These are phyloP conservation scores for Atkinsonella texensis DNA, from an alignment of 2,329 filamentous ascomycete species.

Conservation along the genomic window DNA sequence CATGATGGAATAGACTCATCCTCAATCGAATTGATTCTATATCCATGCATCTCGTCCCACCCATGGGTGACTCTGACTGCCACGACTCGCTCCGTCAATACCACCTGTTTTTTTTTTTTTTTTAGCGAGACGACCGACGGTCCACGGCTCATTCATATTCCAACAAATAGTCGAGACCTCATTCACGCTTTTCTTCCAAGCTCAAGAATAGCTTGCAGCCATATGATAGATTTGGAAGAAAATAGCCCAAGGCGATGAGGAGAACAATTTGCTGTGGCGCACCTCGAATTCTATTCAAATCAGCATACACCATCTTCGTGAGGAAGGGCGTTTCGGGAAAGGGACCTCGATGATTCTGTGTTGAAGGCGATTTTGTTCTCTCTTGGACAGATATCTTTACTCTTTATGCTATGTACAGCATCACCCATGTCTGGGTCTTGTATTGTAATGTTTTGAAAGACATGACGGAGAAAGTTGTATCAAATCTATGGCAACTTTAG, in stretches of 20 bases:
- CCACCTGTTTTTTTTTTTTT: not conserved
- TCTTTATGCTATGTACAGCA: not conserved
- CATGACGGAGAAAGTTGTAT: not conserved
- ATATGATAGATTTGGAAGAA: not conserved
- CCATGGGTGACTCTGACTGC: not conserved
- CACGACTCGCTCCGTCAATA: not conserved
- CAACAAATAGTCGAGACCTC: not conserved
- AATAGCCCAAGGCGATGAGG: not conserved
- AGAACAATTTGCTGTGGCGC: conserved; percentile 1
- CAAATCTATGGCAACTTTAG: not conserved
- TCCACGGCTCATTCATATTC: not conserved
- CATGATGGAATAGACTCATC: conserved; percentile 6
- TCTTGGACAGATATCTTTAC: not conserved
- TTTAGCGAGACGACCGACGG: not conserved
- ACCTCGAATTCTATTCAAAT: not conserved
- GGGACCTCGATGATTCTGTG: not conserved
- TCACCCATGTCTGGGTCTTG: conserved; percentile 1
- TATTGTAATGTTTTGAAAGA: not conserved
- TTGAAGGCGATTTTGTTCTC: not conserved
- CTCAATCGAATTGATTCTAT: not conserved
- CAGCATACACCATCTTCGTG: not conserved
- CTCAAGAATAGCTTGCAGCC: not conserved
- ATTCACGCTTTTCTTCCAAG: not conserved
- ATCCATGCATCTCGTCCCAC: not conserved
- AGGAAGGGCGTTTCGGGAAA: conserved; percentile 6